These are phyloP conservation scores for Rhodamnia rubescens DNA, from an alignment of 345 rosid species.

Conservation along the genomic window DNA sequence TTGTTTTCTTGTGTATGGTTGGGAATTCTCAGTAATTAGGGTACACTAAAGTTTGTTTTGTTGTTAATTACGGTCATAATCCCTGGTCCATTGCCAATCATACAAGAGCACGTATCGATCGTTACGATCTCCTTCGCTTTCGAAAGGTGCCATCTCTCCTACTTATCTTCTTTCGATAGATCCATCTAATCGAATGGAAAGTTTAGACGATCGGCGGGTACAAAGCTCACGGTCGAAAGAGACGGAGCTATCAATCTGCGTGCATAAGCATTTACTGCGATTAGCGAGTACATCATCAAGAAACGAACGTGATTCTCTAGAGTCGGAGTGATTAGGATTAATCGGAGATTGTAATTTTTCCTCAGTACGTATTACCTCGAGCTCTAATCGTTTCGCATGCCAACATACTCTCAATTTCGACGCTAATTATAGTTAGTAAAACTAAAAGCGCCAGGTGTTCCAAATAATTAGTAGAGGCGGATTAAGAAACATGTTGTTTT, in stretches of 20 bases:
- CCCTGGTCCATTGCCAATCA: not conserved
- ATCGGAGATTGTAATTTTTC: not conserved
- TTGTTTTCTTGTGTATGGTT: not conserved
- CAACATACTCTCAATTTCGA: not conserved
- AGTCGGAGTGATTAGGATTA: not conserved
- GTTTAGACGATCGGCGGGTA: not conserved
- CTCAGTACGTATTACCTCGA: not conserved
- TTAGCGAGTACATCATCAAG: too few species aligned
- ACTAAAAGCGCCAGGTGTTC: not conserved
- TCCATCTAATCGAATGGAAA: not conserved
- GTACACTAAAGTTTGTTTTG: not conserved
- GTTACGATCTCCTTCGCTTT: not conserved
- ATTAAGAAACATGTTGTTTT: not conserved
- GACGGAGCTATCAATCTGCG: too few species aligned
- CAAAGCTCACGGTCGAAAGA: not conserved
- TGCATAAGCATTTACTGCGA: too few species aligned
- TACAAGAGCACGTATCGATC: fast-evolving
- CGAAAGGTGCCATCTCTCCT: fast-evolving
- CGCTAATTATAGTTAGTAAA: too few species aligned
- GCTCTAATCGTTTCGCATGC: not conserved
- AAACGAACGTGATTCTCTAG: too few species aligned
- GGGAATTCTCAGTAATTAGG: not conserved
- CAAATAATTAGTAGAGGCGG: too few species aligned
- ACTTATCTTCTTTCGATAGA: not conserved
- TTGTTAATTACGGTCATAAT: not conserved